Percentiles rank a stretch among this genome's conserved stretches.
Conservation (phyloP, 805 yeast genomes). For the Ogataea wickerhamii region DNA sequence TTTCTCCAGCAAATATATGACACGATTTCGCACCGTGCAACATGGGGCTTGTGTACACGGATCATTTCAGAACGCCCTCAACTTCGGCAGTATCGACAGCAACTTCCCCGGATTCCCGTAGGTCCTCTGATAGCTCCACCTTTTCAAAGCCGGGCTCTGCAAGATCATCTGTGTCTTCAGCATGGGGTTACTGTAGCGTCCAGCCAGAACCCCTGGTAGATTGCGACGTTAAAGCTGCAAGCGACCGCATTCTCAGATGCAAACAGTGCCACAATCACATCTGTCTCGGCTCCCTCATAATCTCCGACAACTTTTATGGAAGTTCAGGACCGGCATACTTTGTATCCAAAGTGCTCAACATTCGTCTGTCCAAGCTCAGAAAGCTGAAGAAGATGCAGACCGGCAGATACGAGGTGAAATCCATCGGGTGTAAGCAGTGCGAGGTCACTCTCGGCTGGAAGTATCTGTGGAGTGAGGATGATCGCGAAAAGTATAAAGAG, state of each 20-base stretch:
- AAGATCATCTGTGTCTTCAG: neutral
- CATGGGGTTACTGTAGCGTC: neutral
- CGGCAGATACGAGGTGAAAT: constrained; percentile 31
- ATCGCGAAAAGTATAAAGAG: constrained; percentile 31
- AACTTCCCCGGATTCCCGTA: neutral
- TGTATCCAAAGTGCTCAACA: constrained; percentile 31
- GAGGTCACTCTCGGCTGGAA: constrained; percentile 32
- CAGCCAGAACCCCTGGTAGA: neutral
- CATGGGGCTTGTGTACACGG: constrained; percentile 33
- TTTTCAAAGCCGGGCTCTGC: neutral
- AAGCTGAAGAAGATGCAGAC: constrained; percentile 31
- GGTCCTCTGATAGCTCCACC: neutral
- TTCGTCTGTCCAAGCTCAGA: constrained; percentile 14
- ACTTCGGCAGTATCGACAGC: neutral
- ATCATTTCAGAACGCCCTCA: constrained; percentile 24
- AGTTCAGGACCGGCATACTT: constrained; percentile 33
- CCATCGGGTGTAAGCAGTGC: constrained; percentile 32
- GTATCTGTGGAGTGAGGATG: constrained; percentile 29
- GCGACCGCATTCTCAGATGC: constrained; percentile 26
- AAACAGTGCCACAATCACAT: constrained; percentile 34
- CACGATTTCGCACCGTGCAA: no score
- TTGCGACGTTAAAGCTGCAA: no score
- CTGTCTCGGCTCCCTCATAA: constrained; percentile 25
- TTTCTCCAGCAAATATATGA: no score
- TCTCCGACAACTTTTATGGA: constrained; percentile 34